Evolutionary conservation across 208 protist species (phyloP).

Genomic region (Leishmania martiniquensis): DNA sequence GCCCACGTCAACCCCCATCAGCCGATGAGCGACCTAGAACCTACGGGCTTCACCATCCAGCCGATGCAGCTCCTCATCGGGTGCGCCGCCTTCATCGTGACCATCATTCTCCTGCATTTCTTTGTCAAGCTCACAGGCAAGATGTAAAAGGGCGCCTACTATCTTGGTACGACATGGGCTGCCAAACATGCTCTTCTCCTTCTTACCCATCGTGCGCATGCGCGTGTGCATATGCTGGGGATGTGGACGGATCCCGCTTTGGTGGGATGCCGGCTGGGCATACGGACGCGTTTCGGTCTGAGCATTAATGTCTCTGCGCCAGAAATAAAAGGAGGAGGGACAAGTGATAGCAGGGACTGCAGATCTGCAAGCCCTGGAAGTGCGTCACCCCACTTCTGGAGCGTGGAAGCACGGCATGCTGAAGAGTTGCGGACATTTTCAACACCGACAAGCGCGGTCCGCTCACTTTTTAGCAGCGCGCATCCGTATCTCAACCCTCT

Average conservation of each 20-base stretch:
- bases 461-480: neutral
- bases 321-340: neutral
- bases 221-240: neutral
- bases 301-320: neutral
- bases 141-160: constrained; percentile 1
- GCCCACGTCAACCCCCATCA: constrained; percentile 30
- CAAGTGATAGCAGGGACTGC: neutral
- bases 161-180: neutral
- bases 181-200: neutral
- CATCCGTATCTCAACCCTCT: neutral
- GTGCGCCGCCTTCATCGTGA: constrained; percentile 71
- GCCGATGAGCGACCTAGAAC: constrained; percentile 70
- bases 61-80: constrained; percentile 77
- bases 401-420: neutral
- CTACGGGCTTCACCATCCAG: constrained; percentile 70
- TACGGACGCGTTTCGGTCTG: neutral
- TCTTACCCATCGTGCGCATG: constrained; percentile 2
- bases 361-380: neutral
- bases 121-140: constrained; percentile 75
- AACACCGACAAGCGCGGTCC: neutral
- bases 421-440: neutral
- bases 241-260: neutral
- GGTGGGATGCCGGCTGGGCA: neutral
- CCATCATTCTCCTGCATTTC: constrained; percentile 91
- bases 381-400: neutral